These are phyloP conservation scores for Ustilago bromivora DNA, from an alignment of 1,284 basidiomycete genomes.

Conservation along the genomic window DNA sequence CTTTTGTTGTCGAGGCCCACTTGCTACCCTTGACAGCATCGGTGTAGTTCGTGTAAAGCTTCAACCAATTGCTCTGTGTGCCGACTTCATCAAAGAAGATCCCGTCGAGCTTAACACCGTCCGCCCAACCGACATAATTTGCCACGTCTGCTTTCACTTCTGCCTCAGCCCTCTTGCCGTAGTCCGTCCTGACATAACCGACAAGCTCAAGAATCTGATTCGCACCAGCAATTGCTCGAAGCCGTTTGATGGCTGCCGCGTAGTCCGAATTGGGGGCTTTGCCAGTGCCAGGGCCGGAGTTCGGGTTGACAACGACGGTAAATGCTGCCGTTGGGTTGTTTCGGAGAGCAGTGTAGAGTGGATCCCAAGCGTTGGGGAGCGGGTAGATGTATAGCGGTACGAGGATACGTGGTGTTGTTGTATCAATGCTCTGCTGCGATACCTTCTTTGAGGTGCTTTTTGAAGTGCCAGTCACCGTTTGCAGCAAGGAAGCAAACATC, in stretches of 20 bases:
- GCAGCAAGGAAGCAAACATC: slow-evolving; percentile 16
- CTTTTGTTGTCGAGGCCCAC: not conserved
- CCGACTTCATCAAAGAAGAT: slow-evolving; percentile 32
- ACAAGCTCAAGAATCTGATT: slow-evolving; percentile 25
- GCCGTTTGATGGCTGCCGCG: slow-evolving; percentile 12
- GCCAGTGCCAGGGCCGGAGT: slow-evolving; percentile 20
- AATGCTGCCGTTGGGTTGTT: slow-evolving; percentile 25
- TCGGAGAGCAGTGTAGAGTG: slow-evolving; percentile 20
- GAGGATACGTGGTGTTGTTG: slow-evolving; percentile 25
- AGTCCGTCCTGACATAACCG: slow-evolving; percentile 26
- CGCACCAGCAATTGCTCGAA: slow-evolving; percentile 2
- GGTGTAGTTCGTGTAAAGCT: slow-evolving; percentile 15
- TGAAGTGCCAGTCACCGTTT: slow-evolving; percentile 8
- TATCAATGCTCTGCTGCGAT: not conserved
- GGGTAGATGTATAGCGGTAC: slow-evolving; percentile 36
- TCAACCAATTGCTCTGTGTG: slow-evolving; percentile 7
- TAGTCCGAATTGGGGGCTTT: slow-evolving; percentile 18
- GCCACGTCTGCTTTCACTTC: slow-evolving; percentile 16
- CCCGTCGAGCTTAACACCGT: slow-evolving; percentile 6
- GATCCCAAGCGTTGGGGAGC: slow-evolving; percentile 11
- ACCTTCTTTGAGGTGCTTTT: not conserved
- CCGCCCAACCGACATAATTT: slow-evolving; percentile 14
- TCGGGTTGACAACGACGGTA: slow-evolving; percentile 30
- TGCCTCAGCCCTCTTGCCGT: not conserved
- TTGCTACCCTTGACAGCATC: slow-evolving; percentile 17